Percentiles rank a stretch among this genome's conserved stretches.
Evolutionary conservation across 2,329 filamentous ascomycete species (phyloP).

Genomic region (Clarireedia hainanense): DNA sequence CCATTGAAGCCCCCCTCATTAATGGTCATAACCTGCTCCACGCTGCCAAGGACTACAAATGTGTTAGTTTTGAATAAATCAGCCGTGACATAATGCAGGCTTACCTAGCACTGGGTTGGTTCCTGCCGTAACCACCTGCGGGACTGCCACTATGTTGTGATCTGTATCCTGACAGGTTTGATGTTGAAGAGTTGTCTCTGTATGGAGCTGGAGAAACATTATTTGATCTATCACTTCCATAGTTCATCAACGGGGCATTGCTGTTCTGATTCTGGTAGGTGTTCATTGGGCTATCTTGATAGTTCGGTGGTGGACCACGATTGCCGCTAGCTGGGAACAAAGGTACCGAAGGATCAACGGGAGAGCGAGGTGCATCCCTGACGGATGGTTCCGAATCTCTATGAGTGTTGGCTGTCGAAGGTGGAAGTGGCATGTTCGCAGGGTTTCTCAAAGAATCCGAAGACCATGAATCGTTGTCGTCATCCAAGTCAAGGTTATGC

Average conservation of each 20-base stretch:
- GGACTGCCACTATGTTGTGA: constrained; percentile 35
- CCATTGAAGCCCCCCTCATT: constrained; percentile 26
- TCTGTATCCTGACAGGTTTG: constrained; percentile 31
- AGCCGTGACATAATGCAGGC: constrained; percentile 10
- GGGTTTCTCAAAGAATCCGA: constrained; percentile 46
- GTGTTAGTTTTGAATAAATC: constrained; percentile 19
- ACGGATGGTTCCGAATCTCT: constrained; percentile 12
- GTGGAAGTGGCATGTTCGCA: constrained; percentile 30
- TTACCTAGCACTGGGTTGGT: constrained; percentile 40
- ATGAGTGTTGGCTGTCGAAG: constrained; percentile 25
- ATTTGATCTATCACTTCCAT: constrained; percentile 11
- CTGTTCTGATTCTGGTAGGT: constrained; percentile 19
- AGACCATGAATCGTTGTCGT: constrained; percentile 62
- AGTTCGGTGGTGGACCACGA: constrained; percentile 27
- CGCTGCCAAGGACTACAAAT: constrained; percentile 45
- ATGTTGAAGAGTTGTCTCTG: constrained; percentile 29
- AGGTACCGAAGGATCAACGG: constrained; percentile 43
- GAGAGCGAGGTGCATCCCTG: constrained; percentile 35
- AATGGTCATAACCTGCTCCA: constrained; percentile 47
- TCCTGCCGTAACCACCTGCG: constrained; percentile 27
- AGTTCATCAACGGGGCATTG: constrained; percentile 17
- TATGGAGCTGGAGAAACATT: constrained; percentile 20
- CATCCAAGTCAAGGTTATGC: constrained; percentile 56
- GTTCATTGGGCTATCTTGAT: constrained; percentile 22
- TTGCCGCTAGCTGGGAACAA: constrained; percentile 37